Evolutionary conservation across 176 grass and related monocot genomes (phyloP).

Genomic region (Oryza punctata): DNA sequence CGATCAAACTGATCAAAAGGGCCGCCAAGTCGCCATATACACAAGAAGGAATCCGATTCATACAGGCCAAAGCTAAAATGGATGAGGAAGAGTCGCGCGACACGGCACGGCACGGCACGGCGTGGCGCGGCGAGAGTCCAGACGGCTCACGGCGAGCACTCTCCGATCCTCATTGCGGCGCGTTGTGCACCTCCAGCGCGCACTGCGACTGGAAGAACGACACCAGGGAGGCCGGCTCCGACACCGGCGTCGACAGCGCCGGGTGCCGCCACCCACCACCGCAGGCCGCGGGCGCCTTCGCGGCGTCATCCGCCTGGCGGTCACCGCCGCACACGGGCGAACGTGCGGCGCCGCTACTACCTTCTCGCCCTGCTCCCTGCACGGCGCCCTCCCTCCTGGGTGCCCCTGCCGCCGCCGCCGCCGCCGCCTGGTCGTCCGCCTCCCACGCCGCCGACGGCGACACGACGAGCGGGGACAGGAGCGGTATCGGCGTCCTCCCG

Average conservation of each 20-base stretch:
- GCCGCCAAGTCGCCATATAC: background rate
- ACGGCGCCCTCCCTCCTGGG: background rate
- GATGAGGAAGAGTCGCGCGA: background rate
- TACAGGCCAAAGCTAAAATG: background rate
- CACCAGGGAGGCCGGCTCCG: conserved; percentile 56
- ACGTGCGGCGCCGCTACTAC: conserved; percentile 9
- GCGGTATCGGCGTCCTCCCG: conserved; percentile 38
- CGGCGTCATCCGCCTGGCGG: background rate
- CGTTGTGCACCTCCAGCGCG: conserved; percentile 41
- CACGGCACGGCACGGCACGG: too few species aligned
- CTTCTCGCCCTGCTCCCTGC: conserved; percentile 12
- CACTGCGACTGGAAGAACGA: conserved; percentile 54
- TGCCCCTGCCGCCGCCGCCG: background rate
- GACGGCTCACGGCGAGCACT: background rate
- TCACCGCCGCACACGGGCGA: background rate
- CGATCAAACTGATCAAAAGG: background rate
- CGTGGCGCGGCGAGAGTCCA: background rate
- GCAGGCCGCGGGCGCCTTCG: background rate
- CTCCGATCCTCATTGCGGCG: conserved; percentile 34
- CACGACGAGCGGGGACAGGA: conserved; percentile 54
- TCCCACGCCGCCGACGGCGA: conserved; percentile 33
- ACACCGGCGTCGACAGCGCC: conserved; percentile 40
- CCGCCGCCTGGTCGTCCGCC: conserved; percentile 36
- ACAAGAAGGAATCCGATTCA: background rate
- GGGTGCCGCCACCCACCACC: conserved; percentile 51